Evolutionary conservation across 129 eudicot species (phyloP).

Genomic region (Flaveria linearis): DNA sequence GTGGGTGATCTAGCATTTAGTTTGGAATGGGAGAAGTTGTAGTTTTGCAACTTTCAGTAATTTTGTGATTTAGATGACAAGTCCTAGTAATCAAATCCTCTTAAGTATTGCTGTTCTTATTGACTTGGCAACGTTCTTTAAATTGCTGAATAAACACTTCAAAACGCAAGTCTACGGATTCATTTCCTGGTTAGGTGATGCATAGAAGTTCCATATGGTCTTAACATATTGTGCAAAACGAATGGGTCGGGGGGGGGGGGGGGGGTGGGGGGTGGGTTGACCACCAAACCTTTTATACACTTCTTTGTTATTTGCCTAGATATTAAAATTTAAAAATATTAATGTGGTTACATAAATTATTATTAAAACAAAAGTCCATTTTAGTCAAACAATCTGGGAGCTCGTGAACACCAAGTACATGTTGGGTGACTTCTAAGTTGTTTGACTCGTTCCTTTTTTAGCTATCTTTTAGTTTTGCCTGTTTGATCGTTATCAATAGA

Average conservation of each 20-base stretch:
- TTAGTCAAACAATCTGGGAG: background rate
- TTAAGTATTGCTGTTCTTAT: background rate
- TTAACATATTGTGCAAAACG: background rate
- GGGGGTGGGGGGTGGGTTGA: background rate
- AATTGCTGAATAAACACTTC: slow-evolving; percentile 1
- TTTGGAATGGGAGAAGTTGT: background rate
- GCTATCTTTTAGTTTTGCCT: background rate
- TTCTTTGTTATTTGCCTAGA: background rate
- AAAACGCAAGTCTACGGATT: background rate
- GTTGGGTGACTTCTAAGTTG: background rate
- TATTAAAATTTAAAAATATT: background rate
- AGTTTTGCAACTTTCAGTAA: background rate
- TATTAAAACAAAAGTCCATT: background rate
- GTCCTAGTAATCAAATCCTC: background rate
- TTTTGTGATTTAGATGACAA: background rate
- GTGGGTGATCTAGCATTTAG: background rate
- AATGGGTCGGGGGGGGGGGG: background rate
- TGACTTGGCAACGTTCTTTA: background rate
- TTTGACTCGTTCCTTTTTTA: background rate
- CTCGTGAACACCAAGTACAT: too few species aligned
- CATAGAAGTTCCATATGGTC: background rate
- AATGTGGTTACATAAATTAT: background rate
- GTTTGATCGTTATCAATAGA: background rate
- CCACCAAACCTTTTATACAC: background rate
- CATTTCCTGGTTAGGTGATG: background rate